Conservation (phyloP, 805 yeast species). For the Metschnikowia arizonensis region DNA sequence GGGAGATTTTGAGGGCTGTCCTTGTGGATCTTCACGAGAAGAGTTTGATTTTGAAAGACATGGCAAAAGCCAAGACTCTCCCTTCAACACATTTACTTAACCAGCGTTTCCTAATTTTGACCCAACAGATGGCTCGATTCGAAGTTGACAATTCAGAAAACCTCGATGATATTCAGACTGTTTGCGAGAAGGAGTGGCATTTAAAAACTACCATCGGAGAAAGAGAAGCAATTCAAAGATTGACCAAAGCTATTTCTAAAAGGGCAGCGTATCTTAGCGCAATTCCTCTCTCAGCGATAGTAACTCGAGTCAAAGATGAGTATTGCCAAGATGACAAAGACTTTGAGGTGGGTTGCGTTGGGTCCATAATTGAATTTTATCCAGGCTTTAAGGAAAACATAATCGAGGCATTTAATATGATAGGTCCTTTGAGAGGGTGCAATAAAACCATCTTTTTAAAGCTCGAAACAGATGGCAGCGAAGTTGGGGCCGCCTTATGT, state of each 20-base stretch:
- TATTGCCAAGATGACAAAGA: slow-evolving; percentile 51
- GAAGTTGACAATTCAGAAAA: slow-evolving; percentile 80
- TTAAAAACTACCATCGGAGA: slow-evolving; percentile 68
- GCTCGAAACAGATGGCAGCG: slow-evolving; percentile 92
- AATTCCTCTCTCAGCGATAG: slow-evolving; percentile 84
- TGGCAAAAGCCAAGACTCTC: slow-evolving; percentile 36
- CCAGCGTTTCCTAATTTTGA: slow-evolving; percentile 72
- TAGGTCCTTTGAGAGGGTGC: slow-evolving; percentile 69
- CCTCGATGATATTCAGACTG: slow-evolving; percentile 64
- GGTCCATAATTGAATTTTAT: slow-evolving; percentile 88
- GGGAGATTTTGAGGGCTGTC: slow-evolving; percentile 78
- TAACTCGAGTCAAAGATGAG: slow-evolving; percentile 58
- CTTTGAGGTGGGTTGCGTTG: slow-evolving; percentile 94
- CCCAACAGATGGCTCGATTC: slow-evolving; percentile 80
- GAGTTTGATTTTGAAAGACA: slow-evolving; percentile 57
- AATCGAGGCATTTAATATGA: slow-evolving; percentile 68
- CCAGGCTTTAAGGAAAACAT: slow-evolving; percentile 83
- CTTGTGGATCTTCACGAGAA: slow-evolving; percentile 62
- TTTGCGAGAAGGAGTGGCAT: slow-evolving; percentile 62
- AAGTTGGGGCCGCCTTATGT: slow-evolving; percentile 96
- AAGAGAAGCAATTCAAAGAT: slow-evolving; percentile 63
- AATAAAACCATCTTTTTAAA: slow-evolving; percentile 71
- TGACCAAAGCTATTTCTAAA: slow-evolving; percentile 75
- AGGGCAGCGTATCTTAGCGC: slow-evolving; percentile 91
- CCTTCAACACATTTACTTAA: slow-evolving; percentile 59